These are phyloP conservation scores for Lobulomyces angularis DNA, from an alignment of 192 early-diverging fungal genomes.

Conservation along the genomic window DNA sequence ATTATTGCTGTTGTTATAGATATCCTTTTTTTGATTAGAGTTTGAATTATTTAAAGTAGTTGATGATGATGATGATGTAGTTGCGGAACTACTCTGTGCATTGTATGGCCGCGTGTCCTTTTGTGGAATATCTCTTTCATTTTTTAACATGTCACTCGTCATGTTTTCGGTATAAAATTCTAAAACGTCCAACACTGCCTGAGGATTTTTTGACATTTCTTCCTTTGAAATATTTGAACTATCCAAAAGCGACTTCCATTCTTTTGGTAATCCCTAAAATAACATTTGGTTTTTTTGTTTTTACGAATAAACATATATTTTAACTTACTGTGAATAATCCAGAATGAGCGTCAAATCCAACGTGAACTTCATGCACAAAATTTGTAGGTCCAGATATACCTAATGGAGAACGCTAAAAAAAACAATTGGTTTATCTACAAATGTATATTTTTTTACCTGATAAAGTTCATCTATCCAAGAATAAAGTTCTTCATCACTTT, in stretches of 20 bases:
- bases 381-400: slow-evolving; percentile 73
- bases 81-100: slow-evolving; percentile 10
- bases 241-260: slow-evolving; percentile 89
- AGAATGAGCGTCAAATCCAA: slow-evolving; percentile 35
- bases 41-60: too few species aligned
- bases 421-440: slow-evolving; percentile 5
- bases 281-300: background rate
- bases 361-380: slow-evolving; percentile 76
- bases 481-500: slow-evolving; percentile 93
- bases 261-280: slow-evolving; percentile 75
- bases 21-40: too few species aligned
- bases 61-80: slow-evolving; percentile 1
- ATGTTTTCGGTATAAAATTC: slow-evolving; percentile 91
- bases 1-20: too few species aligned
- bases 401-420: slow-evolving; percentile 58
- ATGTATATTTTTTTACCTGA: slow-evolving; percentile 38
- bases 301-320: background rate
- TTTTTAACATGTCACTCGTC: too few species aligned
- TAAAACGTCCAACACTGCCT: slow-evolving; percentile 92
- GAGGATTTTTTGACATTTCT: slow-evolving; percentile 95
- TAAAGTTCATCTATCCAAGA: slow-evolving; percentile 98
- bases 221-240: slow-evolving; percentile 90
- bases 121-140: too few species aligned
- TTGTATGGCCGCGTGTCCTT: slow-evolving; percentile 1
- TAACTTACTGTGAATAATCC: slow-evolving; percentile 31